Percentiles rank a stretch among this genome's conserved stretches.
phyloP scores from a whole-genome alignment of 768 basidiomycete species.

The Naganishia vishniacii region DNA sequence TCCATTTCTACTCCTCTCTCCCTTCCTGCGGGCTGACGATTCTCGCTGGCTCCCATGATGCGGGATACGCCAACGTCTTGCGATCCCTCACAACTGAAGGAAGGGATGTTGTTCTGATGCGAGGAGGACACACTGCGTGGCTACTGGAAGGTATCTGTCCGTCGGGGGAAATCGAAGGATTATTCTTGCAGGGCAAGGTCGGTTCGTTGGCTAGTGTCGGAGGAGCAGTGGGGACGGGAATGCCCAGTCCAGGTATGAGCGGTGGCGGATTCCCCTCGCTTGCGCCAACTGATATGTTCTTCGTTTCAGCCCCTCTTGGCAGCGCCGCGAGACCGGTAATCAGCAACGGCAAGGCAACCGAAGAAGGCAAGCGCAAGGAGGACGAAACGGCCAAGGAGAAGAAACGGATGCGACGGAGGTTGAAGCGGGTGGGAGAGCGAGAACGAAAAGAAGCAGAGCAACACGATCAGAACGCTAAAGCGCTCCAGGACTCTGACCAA shows the following conservation, averaged over 20 bases:
- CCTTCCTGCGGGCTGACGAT: constrained; percentile 38
- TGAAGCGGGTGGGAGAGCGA: background rate
- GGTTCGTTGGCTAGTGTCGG: constrained; percentile 1
- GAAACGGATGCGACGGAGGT: constrained; percentile 8
- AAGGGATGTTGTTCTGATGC: constrained; percentile 33
- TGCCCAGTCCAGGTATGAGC: constrained; percentile 14
- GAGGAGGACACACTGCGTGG: constrained; percentile 6
- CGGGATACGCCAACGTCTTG: constrained; percentile 37
- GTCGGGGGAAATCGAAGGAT: constrained; percentile 32
- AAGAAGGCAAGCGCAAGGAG: background rate
- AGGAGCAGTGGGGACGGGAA: constrained; percentile 2
- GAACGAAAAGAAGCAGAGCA: background rate
- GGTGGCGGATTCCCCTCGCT: too few species aligned
- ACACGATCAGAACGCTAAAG: background rate
- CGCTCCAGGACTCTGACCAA: background rate
- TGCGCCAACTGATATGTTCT: too few species aligned
- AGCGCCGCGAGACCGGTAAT: background rate
- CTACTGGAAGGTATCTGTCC: constrained; percentile 33
- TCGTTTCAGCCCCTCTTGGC: constrained; percentile 4
- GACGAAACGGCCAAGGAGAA: background rate
- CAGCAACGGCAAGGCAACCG: background rate
- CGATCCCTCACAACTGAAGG: constrained; percentile 37
- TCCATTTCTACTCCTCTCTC: constrained; percentile 33
- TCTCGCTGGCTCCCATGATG: constrained; percentile 37
- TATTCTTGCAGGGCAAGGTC: constrained; percentile 34